Evolutionary conservation across 73 alveolate species (phyloP).

Genomic region (Tetrahymena thermophila): DNA sequence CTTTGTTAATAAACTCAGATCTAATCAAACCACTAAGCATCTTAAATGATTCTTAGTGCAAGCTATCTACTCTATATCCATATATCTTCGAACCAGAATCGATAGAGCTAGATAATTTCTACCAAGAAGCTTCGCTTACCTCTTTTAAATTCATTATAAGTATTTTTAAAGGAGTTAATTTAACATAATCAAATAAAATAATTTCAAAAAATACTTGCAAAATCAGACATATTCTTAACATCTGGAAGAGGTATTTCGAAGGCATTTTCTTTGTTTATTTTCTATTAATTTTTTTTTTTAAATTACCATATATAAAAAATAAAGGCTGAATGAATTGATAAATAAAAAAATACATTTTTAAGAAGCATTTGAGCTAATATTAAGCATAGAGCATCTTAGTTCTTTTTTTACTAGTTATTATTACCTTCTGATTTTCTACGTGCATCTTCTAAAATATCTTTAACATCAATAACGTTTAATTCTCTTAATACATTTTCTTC

Average conservation of each 20-base stretch:
- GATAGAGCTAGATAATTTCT: slow-evolving; percentile 44
- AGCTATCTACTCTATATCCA: slow-evolving; percentile 52
- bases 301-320: background rate
- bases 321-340: background rate
- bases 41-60: slow-evolving; percentile 47
- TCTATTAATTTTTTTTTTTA: background rate
- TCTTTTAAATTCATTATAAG: background rate
- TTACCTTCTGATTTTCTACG: background rate
- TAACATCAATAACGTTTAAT: background rate
- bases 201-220: background rate
- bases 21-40: slow-evolving; percentile 52
- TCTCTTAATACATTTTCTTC: background rate
- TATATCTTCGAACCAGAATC: slow-evolving; percentile 55
- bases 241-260: slow-evolving; percentile 39
- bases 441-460: background rate
- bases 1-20: background rate
- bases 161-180: background rate
- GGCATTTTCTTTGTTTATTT: slow-evolving; percentile 47
- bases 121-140: slow-evolving; percentile 48
- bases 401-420: background rate
- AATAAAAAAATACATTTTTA: background rate
- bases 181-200: background rate
- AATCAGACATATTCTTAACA: slow-evolving; percentile 11
- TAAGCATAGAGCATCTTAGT: background rate
- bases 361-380: background rate